Base-by-base conservation (phyloP, 2,329 filamentous ascomycete species). In the Aaosphaeria arxii region DNA sequence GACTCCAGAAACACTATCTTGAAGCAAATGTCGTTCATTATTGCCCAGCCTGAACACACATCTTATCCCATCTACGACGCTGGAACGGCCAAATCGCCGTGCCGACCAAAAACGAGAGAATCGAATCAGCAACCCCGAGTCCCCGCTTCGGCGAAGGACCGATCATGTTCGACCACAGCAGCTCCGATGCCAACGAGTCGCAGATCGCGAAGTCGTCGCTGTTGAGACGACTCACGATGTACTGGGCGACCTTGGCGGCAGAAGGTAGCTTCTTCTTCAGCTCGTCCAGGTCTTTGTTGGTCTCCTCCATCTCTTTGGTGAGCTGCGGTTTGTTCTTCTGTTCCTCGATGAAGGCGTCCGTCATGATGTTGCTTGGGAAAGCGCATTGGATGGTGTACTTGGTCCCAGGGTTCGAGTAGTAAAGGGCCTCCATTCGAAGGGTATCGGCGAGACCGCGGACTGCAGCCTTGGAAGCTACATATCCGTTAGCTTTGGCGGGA, bases 251-350 rank as follows among this genome's bases (percentile, higher is more conserved):
- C 32, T 57, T 46, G 6, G 57, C 58, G 3, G 55, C 51, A 5
- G 53, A 59, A 1, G 62, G 62, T 30, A 52, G 61, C 1, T 42
- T 41, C 5, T 48, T 49, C 43, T 55, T 42, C 1, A 63, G 53
- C 31, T 56, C 48, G 13, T 52, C 50, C 30, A 55, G 38, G 4
- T 49, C 35, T 3, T 40, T 46, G 7, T 52, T 47, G 4, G 54
- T 49, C 0, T 59, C 62, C 49, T 66, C 53, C 5, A 64, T 57
- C 4, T 54, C 58, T 49, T 64, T 64, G 1, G 62, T 64, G 6
- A 64, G 44, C 5, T 43, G 44, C 4, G 59, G 54, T 51, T 64
- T 63, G 13, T 54, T 55, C 30, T 59, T 53, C 48, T 64, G 62
- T 49, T 66, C 62, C 31, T 56, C 43, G 3, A 59, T 42, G 17